Percentiles rank a stretch among this genome's conserved stretches.
Conservation (phyloP, 2,329 filamentous ascomycete species). For the Calonectria multiphialidica region DNA sequence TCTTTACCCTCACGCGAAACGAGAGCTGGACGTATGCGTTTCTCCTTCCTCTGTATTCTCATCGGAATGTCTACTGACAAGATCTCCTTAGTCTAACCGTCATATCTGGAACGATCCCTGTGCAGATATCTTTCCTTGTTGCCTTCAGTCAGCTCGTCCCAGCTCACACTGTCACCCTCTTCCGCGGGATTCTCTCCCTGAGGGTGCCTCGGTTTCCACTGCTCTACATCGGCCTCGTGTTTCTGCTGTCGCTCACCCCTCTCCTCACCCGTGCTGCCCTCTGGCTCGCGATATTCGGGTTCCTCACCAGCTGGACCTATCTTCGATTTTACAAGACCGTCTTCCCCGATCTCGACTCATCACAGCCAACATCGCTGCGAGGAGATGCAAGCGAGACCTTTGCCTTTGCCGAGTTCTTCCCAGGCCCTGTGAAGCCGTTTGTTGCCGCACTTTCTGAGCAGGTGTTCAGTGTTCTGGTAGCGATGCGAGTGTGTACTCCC, state of each 20-base stretch:
- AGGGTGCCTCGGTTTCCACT: slow-evolving; percentile 81
- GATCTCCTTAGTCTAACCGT: slow-evolving; percentile 72
- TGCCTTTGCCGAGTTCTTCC: slow-evolving; percentile 96
- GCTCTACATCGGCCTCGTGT: slow-evolving; percentile 80
- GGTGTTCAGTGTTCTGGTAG: slow-evolving; percentile 80
- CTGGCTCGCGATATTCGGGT: slow-evolving; percentile 83
- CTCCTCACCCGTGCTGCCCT: slow-evolving; percentile 78
- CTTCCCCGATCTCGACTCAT: slow-evolving; percentile 75
- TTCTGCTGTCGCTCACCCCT: slow-evolving; percentile 70
- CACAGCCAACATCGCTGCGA: slow-evolving; percentile 73
- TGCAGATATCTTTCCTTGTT: slow-evolving; percentile 94
- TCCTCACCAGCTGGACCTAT: slow-evolving; percentile 93
- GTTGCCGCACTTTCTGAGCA: slow-evolving; percentile 76
- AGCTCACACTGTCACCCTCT: slow-evolving; percentile 95
- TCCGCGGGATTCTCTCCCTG: slow-evolving; percentile 88
- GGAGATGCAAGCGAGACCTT: slow-evolving; percentile 98
- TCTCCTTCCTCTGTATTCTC: slow-evolving; percentile 5
- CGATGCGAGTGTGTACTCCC: slow-evolving; percentile 83
- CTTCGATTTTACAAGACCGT: slow-evolving; percentile 92
- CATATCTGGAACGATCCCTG: slow-evolving; percentile 88
- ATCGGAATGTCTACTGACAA: slow-evolving; percentile 6
- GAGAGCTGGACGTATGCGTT: slow-evolving; percentile 75
- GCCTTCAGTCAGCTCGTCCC: slow-evolving; percentile 98
- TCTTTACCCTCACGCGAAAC: slow-evolving; percentile 77
- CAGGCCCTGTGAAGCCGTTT: slow-evolving; percentile 82